Conservation (phyloP, 2,329 filamentous ascomycete genomes). For the Apiospora sp. region DNA sequence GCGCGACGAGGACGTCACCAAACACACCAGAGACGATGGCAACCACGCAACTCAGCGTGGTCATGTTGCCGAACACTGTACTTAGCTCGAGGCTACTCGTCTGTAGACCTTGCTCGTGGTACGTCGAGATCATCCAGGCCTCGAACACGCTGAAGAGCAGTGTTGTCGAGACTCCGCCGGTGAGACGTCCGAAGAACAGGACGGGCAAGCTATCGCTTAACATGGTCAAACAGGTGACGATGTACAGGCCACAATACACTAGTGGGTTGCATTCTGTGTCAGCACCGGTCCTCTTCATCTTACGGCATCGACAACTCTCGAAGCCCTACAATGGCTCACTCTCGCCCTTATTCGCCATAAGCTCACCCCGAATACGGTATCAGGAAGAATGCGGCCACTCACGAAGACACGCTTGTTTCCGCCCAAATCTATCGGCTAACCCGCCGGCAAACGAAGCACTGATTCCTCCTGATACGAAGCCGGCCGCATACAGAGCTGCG, state of each 20-base stretch:
- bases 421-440: conserved; percentile 54
- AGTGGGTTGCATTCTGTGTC: conserved; percentile 36
- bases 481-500: conserved; percentile 51
- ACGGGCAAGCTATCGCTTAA: conserved; percentile 50
- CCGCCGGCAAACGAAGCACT: conserved; percentile 52
- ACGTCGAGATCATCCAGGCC: conserved; percentile 64
- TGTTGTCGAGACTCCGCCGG: conserved; percentile 64
- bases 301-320: not conserved
- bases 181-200: conserved; percentile 61
- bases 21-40: conserved; percentile 59
- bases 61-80: conserved; percentile 57
- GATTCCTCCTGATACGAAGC: conserved; percentile 58
- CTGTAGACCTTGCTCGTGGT: conserved; percentile 54
- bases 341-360: not conserved
- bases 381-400: not conserved
- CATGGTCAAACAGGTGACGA: conserved; percentile 59
- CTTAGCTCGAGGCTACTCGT: conserved; percentile 50
- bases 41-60: conserved; percentile 58
- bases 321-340: not conserved
- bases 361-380: not conserved
- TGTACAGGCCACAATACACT: conserved; percentile 60
- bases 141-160: conserved; percentile 67
- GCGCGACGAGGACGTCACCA: conserved; percentile 56
- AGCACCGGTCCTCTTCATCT: not conserved
- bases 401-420: conserved; percentile 54